phyloP scores from a whole-genome alignment of 2,329 filamentous ascomycete species.

The Aspergillus spinulosporus region DNA sequence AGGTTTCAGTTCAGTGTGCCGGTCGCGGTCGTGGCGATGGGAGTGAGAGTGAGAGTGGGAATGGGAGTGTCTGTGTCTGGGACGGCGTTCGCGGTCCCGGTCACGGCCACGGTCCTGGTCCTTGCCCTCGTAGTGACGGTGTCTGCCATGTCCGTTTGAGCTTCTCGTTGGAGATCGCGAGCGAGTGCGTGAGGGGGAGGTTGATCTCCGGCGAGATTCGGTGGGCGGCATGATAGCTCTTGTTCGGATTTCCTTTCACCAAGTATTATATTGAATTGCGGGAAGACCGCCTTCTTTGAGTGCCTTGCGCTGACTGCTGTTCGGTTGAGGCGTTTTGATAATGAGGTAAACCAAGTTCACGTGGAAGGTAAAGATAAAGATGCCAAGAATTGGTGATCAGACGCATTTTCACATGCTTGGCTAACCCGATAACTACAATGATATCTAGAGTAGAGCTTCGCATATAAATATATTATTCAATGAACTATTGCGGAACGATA shows the following conservation, averaged over 20 bases:
- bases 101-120: slow-evolving; percentile 9
- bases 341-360: background rate
- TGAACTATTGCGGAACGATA: too few species aligned
- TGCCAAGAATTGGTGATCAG: slow-evolving; percentile 18
- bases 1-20: background rate
- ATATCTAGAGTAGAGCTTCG: too few species aligned
- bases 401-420: slow-evolving; percentile 4
- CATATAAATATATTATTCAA: too few species aligned
- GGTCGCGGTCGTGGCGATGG: slow-evolving; percentile 6
- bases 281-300: too few species aligned
- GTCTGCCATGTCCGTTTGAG: slow-evolving; percentile 26
- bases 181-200: slow-evolving; percentile 31
- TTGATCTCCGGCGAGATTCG: background rate
- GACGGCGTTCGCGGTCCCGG: slow-evolving; percentile 15
- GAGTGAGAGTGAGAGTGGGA: slow-evolving; percentile 21
- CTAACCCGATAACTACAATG: too few species aligned
- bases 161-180: slow-evolving; percentile 39
- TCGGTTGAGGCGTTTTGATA: background rate
- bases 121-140: slow-evolving; percentile 23
- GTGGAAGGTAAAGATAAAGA: background rate
- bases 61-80: slow-evolving; percentile 13
- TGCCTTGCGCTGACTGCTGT: too few species aligned
- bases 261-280: too few species aligned
- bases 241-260: slow-evolving; percentile 10
- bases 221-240: slow-evolving; percentile 11